Conservation (phyloP, 2,329 filamentous ascomycete species). For the Botryotinia globosa region DNA sequence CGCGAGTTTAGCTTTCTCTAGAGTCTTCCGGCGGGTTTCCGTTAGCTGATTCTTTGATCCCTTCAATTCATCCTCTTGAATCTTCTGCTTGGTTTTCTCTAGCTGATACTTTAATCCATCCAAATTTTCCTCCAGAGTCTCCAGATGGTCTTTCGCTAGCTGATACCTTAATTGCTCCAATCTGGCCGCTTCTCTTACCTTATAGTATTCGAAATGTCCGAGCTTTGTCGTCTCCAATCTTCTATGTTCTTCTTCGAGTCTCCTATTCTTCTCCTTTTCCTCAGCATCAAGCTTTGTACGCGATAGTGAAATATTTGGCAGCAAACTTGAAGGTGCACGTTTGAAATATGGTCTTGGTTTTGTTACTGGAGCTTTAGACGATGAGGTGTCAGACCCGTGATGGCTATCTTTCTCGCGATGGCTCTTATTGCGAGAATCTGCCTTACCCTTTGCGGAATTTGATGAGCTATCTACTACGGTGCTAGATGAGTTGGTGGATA, state of each 20-base stretch:
- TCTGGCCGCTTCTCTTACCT: fast-evolving
- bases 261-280: not conserved
- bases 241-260: not conserved
- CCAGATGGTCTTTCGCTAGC: no score
- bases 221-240: not conserved
- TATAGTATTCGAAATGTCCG: not conserved
- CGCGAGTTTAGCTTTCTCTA: not conserved
- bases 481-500: not conserved
- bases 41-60: no score
- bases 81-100: no score
- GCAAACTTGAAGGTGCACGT: not conserved
- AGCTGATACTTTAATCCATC: no score
- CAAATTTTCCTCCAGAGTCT: no score
- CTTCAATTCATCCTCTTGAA: no score
- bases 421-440: not conserved
- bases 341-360: not conserved
- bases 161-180: not conserved
- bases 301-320: not conserved
- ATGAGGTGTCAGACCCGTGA: not conserved
- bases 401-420: not conserved
- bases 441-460: not conserved
- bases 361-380: not conserved
- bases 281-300: not conserved
- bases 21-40: no score
- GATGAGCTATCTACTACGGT: not conserved